A percentile compares a stretch with the other conserved stretches of the same genome.
Conservation (phyloP, 202 grass and related monocot species). For the Elaeis oleifera region DNA sequence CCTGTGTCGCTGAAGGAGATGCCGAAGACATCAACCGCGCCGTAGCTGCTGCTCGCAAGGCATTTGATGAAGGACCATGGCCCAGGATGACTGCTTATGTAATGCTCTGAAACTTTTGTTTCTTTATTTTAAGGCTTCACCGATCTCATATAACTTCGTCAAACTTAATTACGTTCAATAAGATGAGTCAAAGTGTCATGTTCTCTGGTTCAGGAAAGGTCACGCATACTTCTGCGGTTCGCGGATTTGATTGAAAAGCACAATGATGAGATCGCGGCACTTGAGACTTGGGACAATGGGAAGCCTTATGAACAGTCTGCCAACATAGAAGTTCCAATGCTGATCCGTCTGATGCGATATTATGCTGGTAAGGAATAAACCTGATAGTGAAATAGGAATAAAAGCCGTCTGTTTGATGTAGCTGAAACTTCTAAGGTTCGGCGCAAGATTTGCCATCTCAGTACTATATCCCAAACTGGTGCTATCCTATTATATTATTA, state of each 20-base stretch:
- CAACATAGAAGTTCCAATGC: conserved; percentile 40
- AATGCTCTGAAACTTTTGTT: background rate
- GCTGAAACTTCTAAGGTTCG: no score
- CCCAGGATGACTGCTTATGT: conserved; percentile 67
- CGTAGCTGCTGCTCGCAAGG: conserved; percentile 51
- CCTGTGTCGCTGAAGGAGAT: conserved; percentile 54
- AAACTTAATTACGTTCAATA: no score
- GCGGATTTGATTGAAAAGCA: conserved; percentile 63
- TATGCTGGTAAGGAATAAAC: conserved; percentile 27
- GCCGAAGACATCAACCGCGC: conserved; percentile 47
- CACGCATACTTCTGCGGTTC: conserved; percentile 43
- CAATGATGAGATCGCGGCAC: conserved; percentile 45
- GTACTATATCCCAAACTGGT: no score
- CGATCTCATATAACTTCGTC: no score
- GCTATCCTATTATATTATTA: no score
- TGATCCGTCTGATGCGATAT: conserved; percentile 44
- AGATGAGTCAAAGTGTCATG: background rate
- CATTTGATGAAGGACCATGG: conserved; percentile 69
- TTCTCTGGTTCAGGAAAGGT: conserved; percentile 38
- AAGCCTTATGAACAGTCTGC: conserved; percentile 52
- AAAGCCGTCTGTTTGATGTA: no score
- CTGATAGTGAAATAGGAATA: no score
- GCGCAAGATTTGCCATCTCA: no score
- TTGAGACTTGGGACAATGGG: conserved; percentile 74
- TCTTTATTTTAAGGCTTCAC: background rate